A percentile compares a stretch with the other conserved stretches of the same genome.
phyloP scores from a whole-genome alignment of 345 rosid species.

The Cardiospermum halicacabum region DNA sequence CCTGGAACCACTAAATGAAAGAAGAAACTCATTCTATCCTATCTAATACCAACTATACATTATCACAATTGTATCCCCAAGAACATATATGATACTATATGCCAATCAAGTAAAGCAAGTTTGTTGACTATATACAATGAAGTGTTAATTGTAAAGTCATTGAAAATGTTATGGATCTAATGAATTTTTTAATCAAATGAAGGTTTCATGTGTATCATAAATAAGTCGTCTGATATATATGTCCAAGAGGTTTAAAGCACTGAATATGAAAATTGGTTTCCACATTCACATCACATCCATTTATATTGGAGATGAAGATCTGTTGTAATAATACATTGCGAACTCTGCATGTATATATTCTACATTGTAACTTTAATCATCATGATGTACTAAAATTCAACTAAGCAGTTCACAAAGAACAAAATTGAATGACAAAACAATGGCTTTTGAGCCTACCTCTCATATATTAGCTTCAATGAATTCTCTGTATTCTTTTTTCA shows the following conservation, averaged over 20 bases:
- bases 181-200: no score
- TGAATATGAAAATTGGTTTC: constrained; percentile 2
- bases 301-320: constrained; percentile 3
- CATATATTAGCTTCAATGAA: constrained; percentile 80
- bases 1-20: background rate
- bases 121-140: no score
- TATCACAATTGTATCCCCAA: no score
- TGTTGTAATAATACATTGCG: constrained; percentile 9
- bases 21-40: no score
- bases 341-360: constrained; percentile 24
- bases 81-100: no score
- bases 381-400: constrained; percentile 19
- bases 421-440: constrained; percentile 34
- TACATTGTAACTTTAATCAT: constrained; percentile 16
- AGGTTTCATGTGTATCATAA: no score
- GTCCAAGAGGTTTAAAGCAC: background rate
- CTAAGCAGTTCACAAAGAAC: constrained; percentile 23
- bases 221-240: no score
- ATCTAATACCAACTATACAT: no score
- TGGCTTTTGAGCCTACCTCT: constrained; percentile 19
- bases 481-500: constrained; percentile 94
- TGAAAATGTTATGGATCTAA: no score
- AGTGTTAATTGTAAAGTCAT: no score
- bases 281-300: background rate
- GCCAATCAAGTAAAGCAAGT: no score